Base-by-base conservation (phyloP, 306 rosid species). In the Vigna unguiculata region DNA sequence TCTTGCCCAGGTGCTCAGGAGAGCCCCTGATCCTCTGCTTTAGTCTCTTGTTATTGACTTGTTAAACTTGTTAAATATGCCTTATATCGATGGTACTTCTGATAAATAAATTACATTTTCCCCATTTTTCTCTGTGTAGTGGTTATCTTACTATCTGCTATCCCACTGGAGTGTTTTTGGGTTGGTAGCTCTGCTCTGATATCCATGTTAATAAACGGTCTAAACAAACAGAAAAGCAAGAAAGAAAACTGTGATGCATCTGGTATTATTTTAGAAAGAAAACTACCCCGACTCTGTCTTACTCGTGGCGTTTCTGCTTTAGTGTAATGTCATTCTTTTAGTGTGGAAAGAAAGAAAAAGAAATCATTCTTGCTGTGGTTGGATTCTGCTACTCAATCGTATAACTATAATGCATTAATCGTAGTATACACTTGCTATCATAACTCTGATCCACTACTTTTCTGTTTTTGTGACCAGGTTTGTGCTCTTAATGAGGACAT, bases 381-480 rank as follows among this genome's bases (percentile, higher is more conserved):
- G 51, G 74, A 74, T 45, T 43, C 68, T 74, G 34, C 66, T 53
- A 32, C 71, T 43, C 1, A 41, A 30, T 67, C 73, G 53, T 54
- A 11, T 78, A 40, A 30, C 22, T 12, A 4, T 43, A 52, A 54
- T 48, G 20, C 75, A 59, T 43, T 67, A 36, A 17, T 30, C 49
- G 43, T 58, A 38, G 24, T 30, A 32, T 61, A n/a, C 25, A 43
- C n/a, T 14, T 41, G 40, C 63, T 60, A 49, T 68, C 41, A 17
- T 48, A 46, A 51, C 9, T 14, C 20, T 36, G 62, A 75, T 55
- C 67, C 54, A 41, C 69, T 76, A 9, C 43, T 7, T 30, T 61
- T 34, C 32, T 78, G 80, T 75, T 73, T 52, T 12, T 83, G 68
- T 77, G 54, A 46, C 51, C 89, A 89, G 93, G 89, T 72, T 83